Percentiles rank a stretch among this genome's conserved stretches.
These are phyloP conservation scores for Esteya vermicola DNA, from an alignment of 2,329 filamentous ascomycete species.

Conservation along the genomic window DNA sequence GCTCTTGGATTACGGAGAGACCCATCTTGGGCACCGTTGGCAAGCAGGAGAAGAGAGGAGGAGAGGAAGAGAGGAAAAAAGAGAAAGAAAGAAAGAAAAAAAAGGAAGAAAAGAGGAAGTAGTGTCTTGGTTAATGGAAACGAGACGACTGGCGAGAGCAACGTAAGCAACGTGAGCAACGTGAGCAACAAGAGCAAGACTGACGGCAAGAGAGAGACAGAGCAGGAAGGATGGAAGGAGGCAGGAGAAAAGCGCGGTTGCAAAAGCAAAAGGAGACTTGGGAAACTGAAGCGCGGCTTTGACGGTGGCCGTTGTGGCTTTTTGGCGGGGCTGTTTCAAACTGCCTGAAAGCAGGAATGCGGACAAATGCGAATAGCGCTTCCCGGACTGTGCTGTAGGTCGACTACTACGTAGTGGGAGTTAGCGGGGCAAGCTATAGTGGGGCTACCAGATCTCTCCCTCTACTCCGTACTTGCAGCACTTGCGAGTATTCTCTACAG, in stretches of 20 bases:
- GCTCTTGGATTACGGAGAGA: constrained; percentile 70
- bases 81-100: background rate
- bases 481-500: no score
- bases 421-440: constrained; percentile 4
- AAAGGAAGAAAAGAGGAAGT: background rate
- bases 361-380: no score
- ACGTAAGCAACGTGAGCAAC: no score
- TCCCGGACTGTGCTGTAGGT: background rate
- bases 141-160: no score
- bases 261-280: background rate
- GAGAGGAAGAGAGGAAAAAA: background rate
- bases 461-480: no score
- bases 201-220: no score
- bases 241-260: background rate
- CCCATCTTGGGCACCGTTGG: constrained; percentile 47
- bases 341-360: no score
- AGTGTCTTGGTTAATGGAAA: no score
- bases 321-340: constrained; percentile 9
- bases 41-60: background rate
- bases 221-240: background rate
- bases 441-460: no score
- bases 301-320: background rate
- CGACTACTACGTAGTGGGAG: constrained; percentile 1
- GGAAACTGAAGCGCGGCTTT: background rate
- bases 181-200: no score